These are phyloP conservation scores for Moringa oleifera DNA, from an alignment of 345 rosid species.

Conservation along the genomic window DNA sequence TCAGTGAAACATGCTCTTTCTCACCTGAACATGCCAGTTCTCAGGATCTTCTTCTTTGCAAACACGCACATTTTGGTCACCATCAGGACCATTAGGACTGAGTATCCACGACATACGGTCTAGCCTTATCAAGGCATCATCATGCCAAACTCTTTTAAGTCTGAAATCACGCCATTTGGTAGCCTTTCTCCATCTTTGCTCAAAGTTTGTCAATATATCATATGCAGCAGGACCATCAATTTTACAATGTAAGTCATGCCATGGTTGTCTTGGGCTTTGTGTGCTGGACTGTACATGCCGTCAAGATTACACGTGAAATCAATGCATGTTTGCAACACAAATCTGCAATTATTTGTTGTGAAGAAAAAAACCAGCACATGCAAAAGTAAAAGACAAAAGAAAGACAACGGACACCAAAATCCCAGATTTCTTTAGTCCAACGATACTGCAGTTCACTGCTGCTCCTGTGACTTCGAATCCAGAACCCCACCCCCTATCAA, in stretches of 20 bases:
- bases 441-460: too few relatives aligned
- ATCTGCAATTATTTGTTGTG: not conserved
- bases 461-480: too few relatives aligned
- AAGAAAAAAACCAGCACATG: not conserved
- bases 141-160: slow-evolving; percentile 54
- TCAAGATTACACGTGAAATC: slow-evolving; percentile 8
- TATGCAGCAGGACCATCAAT: slow-evolving; percentile 78
- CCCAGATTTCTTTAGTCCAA: not conserved
- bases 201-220: too few relatives aligned
- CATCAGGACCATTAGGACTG: slow-evolving; percentile 41
- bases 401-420: not conserved
- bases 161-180: slow-evolving; percentile 49
- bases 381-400: not conserved
- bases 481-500: too few relatives aligned
- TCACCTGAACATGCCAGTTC: slow-evolving; percentile 72
- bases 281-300: slow-evolving; percentile 29
- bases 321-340: not conserved
- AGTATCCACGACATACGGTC: slow-evolving; percentile 55
- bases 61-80: slow-evolving; percentile 30
- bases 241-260: slow-evolving; percentile 79
- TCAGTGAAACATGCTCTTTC: not conserved
- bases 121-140: slow-evolving; percentile 46
- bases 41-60: slow-evolving; percentile 46
- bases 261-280: slow-evolving; percentile 65
- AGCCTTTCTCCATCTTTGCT: slow-evolving; percentile 61